Evolutionary conservation across 1,139 yeast species (phyloP).

Genomic region (Magnusiomyces fungicola): DNA sequence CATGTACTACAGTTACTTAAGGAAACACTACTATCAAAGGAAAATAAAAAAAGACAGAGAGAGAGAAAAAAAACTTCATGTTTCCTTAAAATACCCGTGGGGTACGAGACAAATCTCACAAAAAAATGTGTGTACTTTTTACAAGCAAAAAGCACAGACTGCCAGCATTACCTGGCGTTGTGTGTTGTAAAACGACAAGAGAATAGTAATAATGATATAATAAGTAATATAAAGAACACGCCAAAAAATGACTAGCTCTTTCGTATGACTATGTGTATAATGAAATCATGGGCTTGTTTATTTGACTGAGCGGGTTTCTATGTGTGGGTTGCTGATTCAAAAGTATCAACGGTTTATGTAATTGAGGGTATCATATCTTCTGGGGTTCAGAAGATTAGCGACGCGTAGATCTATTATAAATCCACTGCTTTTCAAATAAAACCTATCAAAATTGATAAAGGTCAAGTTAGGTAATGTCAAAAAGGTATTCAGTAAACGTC

Average conservation of each 20-base stretch:
- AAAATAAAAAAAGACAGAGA: background rate
- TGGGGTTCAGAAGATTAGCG: too few species aligned
- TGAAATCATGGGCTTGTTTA: too few species aligned
- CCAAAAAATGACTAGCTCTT: background rate
- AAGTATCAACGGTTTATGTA: too few species aligned
- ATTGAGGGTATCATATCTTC: too few species aligned
- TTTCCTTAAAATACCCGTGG: background rate
- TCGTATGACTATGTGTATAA: background rate
- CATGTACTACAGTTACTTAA: background rate
- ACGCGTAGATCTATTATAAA: too few species aligned
- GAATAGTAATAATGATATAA: conserved; percentile 1
- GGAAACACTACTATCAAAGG: background rate
- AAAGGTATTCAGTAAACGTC: too few species aligned
- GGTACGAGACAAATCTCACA: conserved; percentile 2
- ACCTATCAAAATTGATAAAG: too few species aligned
- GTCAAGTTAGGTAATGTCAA: too few species aligned
- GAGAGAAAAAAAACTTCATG: background rate
- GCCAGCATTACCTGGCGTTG: background rate
- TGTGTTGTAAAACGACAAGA: background rate
- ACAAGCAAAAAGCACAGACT: conserved; percentile 1
- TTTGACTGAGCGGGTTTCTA: too few species aligned
- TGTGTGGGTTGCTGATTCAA: too few species aligned
- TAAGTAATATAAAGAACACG: background rate
- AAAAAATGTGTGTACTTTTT: background rate
- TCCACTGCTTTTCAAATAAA: too few species aligned